These are phyloP conservation scores for Colletotrichum navitas DNA, from an alignment of 2,329 filamentous ascomycete species.

Conservation along the genomic window DNA sequence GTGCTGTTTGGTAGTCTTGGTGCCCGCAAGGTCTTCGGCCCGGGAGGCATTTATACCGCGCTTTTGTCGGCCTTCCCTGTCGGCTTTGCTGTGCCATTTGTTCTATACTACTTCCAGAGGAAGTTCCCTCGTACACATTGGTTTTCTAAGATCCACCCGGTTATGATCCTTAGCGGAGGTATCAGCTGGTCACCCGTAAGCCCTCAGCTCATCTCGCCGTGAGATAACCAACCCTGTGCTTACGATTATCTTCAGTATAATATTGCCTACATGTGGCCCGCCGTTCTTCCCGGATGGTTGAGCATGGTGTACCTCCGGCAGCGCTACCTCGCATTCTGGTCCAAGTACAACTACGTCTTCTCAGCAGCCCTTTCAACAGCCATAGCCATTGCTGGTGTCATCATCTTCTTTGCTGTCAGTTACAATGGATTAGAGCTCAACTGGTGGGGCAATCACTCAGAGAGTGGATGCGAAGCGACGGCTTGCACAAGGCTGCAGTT, in stretches of 20 bases:
- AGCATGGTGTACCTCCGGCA: constrained; percentile 58
- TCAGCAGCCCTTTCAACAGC: constrained; percentile 49
- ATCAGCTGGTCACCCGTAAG: constrained; percentile 50
- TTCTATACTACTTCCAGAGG: constrained; percentile 50
- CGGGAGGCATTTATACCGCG: constrained; percentile 52
- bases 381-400: constrained; percentile 49
- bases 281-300: constrained; percentile 57
- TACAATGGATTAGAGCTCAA: constrained; percentile 45
- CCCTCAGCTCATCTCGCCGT: not conserved
- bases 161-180: constrained; percentile 53
- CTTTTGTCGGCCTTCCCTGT: constrained; percentile 53
- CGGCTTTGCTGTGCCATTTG: constrained; percentile 51
- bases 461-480: constrained; percentile 32
- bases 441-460: constrained; percentile 49
- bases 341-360: constrained; percentile 54
- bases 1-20: constrained; percentile 59
- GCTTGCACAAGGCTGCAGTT: constrained; percentile 25
- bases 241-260: constrained; percentile 48
- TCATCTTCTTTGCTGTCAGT: constrained; percentile 50
- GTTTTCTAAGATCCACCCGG: constrained; percentile 56
- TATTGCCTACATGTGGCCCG: constrained; percentile 58
- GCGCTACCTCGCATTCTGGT: constrained; percentile 53
- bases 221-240: not conserved
- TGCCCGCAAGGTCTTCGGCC: constrained; percentile 54
- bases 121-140: constrained; percentile 50